These are phyloP conservation scores for Ilyonectria robusta DNA, from an alignment of 2,329 filamentous ascomycete species.

Conservation along the genomic window DNA sequence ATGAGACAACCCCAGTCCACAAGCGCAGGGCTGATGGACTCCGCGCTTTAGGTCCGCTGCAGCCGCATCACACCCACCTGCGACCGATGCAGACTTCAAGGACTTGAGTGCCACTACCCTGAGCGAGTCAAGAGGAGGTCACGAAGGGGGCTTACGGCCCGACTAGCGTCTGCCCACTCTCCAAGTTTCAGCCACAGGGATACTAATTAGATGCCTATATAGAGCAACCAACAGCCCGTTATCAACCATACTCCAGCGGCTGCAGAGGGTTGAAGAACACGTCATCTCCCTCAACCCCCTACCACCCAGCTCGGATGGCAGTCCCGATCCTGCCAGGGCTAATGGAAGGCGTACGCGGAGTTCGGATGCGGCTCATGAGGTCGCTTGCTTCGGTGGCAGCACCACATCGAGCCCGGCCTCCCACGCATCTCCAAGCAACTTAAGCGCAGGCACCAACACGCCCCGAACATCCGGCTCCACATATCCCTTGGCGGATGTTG, in stretches of 20 bases:
- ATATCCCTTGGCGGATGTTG: neutral
- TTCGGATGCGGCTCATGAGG: neutral
- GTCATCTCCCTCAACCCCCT: conserved; percentile 6
- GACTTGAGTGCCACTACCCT: conserved; percentile 48
- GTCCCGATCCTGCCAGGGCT: neutral
- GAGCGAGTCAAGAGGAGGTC: conserved; percentile 45
- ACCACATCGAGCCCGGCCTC: conserved; percentile 35
- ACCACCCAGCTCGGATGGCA: conserved; percentile 7
- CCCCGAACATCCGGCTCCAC: conserved; percentile 19
- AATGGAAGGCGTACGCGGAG: neutral
- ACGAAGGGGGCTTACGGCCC: conserved; percentile 26
- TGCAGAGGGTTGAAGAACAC: conserved; percentile 49
- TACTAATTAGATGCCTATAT: conserved; percentile 5
- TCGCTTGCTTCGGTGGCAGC: conserved; percentile 17
- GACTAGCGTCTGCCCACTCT: conserved; percentile 31
- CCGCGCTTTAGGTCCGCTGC: conserved; percentile 42
- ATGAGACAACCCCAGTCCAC: neutral
- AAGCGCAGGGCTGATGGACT: neutral
- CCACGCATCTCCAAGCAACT: conserved; percentile 22
- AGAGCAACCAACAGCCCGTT: conserved; percentile 35
- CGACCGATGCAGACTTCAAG: conserved; percentile 44
- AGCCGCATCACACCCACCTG: conserved; percentile 48
- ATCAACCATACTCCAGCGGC: conserved; percentile 48
- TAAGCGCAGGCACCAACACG: conserved; percentile 16
- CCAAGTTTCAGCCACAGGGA: conserved; percentile 4